A percentile compares a stretch with the other conserved stretches of the same genome.
phyloP scores from a whole-genome alignment of 208 protist genomes.

The Strigomonas galati region DNA sequence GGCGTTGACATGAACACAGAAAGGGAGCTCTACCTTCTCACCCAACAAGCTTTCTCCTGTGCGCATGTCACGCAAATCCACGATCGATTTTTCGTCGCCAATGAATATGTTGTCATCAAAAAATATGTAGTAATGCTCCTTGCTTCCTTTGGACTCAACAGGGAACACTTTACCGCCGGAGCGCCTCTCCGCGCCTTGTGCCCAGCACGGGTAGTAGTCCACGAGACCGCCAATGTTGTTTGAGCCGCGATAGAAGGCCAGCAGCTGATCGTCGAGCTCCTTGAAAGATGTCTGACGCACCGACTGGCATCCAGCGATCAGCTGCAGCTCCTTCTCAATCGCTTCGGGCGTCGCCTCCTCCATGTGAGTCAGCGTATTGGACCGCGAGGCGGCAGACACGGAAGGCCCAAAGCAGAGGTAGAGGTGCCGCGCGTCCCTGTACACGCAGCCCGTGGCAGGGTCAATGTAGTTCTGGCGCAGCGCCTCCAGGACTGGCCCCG shows the following conservation, averaged over 20 bases:
- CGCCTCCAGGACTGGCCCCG: constrained; percentile 38
- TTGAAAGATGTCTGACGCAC: constrained; percentile 49
- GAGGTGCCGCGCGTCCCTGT: constrained; percentile 47
- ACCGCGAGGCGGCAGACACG: constrained; percentile 42
- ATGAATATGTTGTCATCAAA: constrained; percentile 91
- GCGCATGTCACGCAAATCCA: constrained; percentile 67
- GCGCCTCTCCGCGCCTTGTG: constrained; percentile 68
- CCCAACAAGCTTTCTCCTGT: constrained; percentile 44
- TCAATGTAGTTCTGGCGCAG: constrained; percentile 37
- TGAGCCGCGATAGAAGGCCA: constrained; percentile 47
- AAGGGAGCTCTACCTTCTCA: constrained; percentile 43
- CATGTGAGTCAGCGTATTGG: constrained; percentile 17
- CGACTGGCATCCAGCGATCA: constrained; percentile 40
- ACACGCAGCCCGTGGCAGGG: constrained; percentile 66
- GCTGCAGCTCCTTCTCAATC: constrained; percentile 25
- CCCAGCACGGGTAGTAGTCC: constrained; percentile 89
- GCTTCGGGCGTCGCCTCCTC: constrained; percentile 24
- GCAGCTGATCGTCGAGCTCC: constrained; percentile 40
- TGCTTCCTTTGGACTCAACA: constrained; percentile 23
- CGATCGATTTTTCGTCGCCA: constrained; percentile 80
- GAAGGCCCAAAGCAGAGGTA: constrained; percentile 71
- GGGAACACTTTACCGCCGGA: constrained; percentile 84
- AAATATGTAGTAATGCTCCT: constrained; percentile 61
- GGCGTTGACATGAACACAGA: constrained; percentile 73
- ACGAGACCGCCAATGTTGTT: constrained; percentile 75